These are phyloP conservation scores for Stachybotrys chartarum DNA, from an alignment of 2,329 filamentous ascomycete genomes.

Conservation along the genomic window DNA sequence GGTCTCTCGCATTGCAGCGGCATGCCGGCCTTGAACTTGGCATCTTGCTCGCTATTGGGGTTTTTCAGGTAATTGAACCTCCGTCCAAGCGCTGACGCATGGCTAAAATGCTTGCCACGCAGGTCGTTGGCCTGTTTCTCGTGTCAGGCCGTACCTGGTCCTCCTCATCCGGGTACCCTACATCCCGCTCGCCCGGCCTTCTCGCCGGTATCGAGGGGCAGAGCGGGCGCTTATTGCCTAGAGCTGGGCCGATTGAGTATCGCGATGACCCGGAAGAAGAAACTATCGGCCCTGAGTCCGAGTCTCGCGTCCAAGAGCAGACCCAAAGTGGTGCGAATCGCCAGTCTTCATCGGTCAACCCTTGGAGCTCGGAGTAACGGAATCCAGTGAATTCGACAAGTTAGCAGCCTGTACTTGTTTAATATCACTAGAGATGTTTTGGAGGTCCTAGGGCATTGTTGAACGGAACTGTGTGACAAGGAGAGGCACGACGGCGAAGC, in stretches of 20 bases:
- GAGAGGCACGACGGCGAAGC: too few relatives aligned
- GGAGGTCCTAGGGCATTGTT: too few relatives aligned
- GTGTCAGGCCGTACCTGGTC: neutral
- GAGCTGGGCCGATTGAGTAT: neutral
- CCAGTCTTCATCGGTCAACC: neutral
- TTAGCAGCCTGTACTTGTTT: too few relatives aligned
- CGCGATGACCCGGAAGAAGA: neutral
- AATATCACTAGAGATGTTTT: too few relatives aligned
- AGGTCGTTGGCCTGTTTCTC: neutral
- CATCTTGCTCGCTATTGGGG: conserved; percentile 40
- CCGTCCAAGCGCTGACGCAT: neutral
- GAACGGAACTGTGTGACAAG: too few relatives aligned
- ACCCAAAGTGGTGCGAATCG: neutral
- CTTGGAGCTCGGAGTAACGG: neutral
- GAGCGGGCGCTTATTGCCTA: neutral
- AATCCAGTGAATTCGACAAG: too few relatives aligned
- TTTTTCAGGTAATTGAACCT: conserved; percentile 35
- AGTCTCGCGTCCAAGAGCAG: neutral
- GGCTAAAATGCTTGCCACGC: neutral
- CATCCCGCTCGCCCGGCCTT: neutral
- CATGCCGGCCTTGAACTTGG: conserved; percentile 37
- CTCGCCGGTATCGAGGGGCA: neutral
- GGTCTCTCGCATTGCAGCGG: conserved; percentile 26
- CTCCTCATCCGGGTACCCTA: neutral
- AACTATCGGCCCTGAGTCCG: neutral